phyloP scores from a whole-genome alignment of 2,329 filamentous ascomycete species.

The Penicillium griseofulvum region DNA sequence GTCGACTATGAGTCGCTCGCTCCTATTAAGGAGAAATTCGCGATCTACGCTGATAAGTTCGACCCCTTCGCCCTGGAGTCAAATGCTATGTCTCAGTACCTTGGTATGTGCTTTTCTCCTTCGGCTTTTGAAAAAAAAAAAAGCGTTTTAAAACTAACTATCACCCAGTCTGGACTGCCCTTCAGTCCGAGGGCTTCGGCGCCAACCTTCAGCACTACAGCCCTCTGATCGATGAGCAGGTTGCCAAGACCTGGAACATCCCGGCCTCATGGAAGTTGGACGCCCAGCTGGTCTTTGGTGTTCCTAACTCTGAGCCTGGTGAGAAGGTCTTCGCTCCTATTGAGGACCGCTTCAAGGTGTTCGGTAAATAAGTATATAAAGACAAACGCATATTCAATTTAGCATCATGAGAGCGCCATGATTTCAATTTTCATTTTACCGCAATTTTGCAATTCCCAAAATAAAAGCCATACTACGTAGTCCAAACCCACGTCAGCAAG shows the following conservation, averaged over 20 bases:
- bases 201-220: constrained; percentile 93
- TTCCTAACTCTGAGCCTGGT: constrained; percentile 20
- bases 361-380: constrained; percentile 30
- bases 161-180: constrained; percentile 65
- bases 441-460: not conserved
- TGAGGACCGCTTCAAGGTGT: constrained; percentile 37
- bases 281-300: constrained; percentile 79
- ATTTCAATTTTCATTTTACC: not conserved
- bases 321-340: constrained; percentile 32
- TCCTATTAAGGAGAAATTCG: constrained; percentile 58
- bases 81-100: constrained; percentile 74
- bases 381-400: not conserved
- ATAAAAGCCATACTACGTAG: not conserved
- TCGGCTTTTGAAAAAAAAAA: not conserved
- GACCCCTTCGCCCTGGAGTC: constrained; percentile 72
- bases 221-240: constrained; percentile 73
- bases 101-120: constrained; percentile 30
- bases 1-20: constrained; percentile 67
- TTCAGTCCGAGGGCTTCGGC: constrained; percentile 78
- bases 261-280: constrained; percentile 71
- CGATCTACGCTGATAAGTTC: constrained; percentile 77
- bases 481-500: not conserved
- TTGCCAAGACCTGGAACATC: constrained; percentile 65
- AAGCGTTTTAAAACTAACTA: constrained; percentile 4
- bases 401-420: constrained; percentile 3